Base-by-base conservation (phyloP, 441 rosid genomes). In the Metrosideros polymorpha region DNA sequence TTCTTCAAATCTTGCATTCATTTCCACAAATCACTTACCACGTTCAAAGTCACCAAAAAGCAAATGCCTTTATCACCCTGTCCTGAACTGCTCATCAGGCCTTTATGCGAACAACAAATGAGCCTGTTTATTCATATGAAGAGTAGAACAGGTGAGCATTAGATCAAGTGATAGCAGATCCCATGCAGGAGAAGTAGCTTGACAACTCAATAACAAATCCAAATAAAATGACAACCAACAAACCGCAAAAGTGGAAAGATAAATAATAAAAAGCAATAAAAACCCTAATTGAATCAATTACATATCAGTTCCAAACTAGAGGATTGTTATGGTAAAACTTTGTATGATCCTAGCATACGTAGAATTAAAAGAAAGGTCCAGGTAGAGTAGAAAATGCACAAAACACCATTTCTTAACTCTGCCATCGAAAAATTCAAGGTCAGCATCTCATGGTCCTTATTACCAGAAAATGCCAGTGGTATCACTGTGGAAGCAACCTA, bases 81-180 rank as follows among this genome's bases (percentile, higher is more conserved):
- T 71, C 79, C 79, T 22, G 25, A 50, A 55, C 61, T 35, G 86
- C 43, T 30, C 61, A n/a, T 93, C 92, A 95, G 47, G 91, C 96
- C 90, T 94, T 94, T 90, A 94, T 91, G 18, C 97, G 94, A 83
- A 94, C 87, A 88, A 95, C 97, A 76, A 95, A 95, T 4, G 96
- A 94, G 91, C 97, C 97, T 92, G 94, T 82, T 43, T 50, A 39
- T 71, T 71, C 47, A 32, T 14, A 83, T 53, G 15, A 51, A 83
- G 3, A 52, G 43, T 14, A 3, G 55, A 30, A 39, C 6, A 54
- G 61, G 32, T 17, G 29, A 50, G 63, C 13, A 82, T 25, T 56
- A 6, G n/a, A 79, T 14, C 13, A 12, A 27, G 51, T 50, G 8
- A 83, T 19, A 71, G 71, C 83, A 86, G 17, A 19, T 71, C n/a